A percentile compares a stretch with the other conserved stretches of the same genome.
These are phyloP conservation scores for Calocera cornea DNA, from an alignment of 768 basidiomycete species.

Conservation along the genomic window DNA sequence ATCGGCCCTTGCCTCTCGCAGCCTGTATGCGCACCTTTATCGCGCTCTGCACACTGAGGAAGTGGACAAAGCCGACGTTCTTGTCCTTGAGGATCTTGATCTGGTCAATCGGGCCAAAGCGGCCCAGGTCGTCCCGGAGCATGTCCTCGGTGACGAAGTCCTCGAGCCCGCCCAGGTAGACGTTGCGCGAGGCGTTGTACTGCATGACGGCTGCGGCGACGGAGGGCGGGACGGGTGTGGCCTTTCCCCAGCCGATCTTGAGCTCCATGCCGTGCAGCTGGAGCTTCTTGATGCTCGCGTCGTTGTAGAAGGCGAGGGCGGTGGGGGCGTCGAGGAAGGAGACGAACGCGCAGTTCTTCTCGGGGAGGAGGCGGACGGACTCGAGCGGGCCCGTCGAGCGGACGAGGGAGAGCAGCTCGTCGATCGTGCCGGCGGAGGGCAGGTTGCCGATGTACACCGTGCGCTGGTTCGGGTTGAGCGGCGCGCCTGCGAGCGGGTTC, in stretches of 20 bases:
- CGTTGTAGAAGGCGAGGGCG: slow-evolving; percentile 93
- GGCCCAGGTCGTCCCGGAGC: slow-evolving; percentile 77
- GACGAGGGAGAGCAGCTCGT: slow-evolving; percentile 93
- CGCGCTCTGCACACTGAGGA: slow-evolving; percentile 85
- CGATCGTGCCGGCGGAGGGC: slow-evolving; percentile 87
- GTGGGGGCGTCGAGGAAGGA: slow-evolving; percentile 91
- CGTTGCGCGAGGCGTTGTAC: slow-evolving; percentile 87
- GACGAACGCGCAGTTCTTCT: slow-evolving; percentile 95
- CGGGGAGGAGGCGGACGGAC: slow-evolving; percentile 83
- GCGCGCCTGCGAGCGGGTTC: slow-evolving; percentile 19
- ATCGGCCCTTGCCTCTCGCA: neutral
- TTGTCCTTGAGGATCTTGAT: slow-evolving; percentile 99
- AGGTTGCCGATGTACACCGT: slow-evolving; percentile 97
- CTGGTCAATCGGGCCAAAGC: slow-evolving; percentile 94
- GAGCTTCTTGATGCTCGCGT: slow-evolving; percentile 89
- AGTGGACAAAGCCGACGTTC: slow-evolving; percentile 98
- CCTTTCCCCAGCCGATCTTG: slow-evolving; percentile 98
- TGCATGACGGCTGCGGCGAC: slow-evolving; percentile 81
- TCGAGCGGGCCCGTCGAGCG: slow-evolving; percentile 89
- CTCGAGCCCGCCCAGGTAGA: slow-evolving; percentile 89
- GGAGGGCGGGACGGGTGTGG: slow-evolving; percentile 71
- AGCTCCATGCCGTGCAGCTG: slow-evolving; percentile 89
- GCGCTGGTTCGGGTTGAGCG: slow-evolving; percentile 45
- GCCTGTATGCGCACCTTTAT: slow-evolving; percentile 55
- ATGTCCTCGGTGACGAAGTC: slow-evolving; percentile 83